These are phyloP conservation scores for Cercospora berteroae DNA, from an alignment of 2,329 filamentous ascomycete species.

Conservation along the genomic window DNA sequence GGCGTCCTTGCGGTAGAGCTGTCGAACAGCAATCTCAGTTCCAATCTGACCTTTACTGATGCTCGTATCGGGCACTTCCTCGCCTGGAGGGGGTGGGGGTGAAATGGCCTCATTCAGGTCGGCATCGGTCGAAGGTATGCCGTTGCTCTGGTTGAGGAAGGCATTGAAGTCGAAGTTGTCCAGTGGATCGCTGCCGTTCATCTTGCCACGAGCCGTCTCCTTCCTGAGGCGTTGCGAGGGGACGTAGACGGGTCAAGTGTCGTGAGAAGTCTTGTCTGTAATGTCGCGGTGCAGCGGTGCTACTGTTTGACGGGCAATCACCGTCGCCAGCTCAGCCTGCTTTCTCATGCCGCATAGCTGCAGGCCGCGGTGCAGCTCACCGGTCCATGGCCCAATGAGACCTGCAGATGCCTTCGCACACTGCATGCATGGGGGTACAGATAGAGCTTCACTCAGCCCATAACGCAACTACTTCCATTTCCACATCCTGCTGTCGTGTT, in stretches of 20 bases:
- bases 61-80: background rate
- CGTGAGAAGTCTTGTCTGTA: background rate
- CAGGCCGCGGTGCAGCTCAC: background rate
- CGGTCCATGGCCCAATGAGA: background rate
- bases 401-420: background rate
- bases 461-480: background rate
- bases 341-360: background rate
- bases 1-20: slow-evolving; percentile 6
- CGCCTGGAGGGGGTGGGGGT: background rate
- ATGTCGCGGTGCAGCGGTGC: background rate
- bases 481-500: background rate
- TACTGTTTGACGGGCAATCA: background rate
- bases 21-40: slow-evolving; percentile 1
- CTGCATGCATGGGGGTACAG: background rate
- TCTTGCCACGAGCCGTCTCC: background rate
- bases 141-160: background rate
- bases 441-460: background rate
- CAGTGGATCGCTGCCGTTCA: background rate
- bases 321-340: background rate
- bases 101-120: background rate
- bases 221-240: background rate
- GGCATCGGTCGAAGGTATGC: background rate
- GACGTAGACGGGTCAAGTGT: background rate
- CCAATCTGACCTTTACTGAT: slow-evolving; percentile 1
- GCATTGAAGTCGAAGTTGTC: background rate